Conservation (phyloP, 176 grass and related monocot genomes). For the Thinopyrum elongatum region DNA sequence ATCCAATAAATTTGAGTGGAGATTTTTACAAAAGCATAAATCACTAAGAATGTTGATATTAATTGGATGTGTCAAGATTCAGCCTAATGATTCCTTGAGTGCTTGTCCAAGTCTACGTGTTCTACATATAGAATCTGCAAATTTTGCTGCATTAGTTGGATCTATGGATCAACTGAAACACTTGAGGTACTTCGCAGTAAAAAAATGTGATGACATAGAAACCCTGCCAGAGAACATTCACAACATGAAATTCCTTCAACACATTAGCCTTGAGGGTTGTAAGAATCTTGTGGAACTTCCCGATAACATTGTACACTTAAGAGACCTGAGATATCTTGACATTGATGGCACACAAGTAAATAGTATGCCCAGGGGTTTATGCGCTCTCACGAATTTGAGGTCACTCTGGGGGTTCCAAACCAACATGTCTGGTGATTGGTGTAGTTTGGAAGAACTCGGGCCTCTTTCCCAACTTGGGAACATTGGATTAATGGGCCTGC, state of each 20-base stretch:
- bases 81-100: neutral
- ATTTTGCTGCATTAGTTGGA: neutral
- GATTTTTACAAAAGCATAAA: neutral
- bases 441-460: neutral
- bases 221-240: neutral
- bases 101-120: neutral
- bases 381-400: neutral
- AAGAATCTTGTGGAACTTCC: neutral
- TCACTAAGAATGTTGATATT: neutral
- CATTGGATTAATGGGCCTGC: neutral
- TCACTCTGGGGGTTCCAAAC: neutral
- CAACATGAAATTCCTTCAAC: neutral
- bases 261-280: neutral
- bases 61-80: neutral
- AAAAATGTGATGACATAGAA: neutral
- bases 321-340: neutral
- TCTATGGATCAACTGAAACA: neutral
- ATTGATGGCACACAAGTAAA: neutral
- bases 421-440: neutral
- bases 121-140: neutral
- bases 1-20: neutral
- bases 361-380: neutral
- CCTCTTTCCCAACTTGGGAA: neutral
- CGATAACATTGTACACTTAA: neutral
- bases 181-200: neutral